phyloP scores from a whole-genome alignment of 805 yeast genomes.

The Clavispora santaluciae region DNA sequence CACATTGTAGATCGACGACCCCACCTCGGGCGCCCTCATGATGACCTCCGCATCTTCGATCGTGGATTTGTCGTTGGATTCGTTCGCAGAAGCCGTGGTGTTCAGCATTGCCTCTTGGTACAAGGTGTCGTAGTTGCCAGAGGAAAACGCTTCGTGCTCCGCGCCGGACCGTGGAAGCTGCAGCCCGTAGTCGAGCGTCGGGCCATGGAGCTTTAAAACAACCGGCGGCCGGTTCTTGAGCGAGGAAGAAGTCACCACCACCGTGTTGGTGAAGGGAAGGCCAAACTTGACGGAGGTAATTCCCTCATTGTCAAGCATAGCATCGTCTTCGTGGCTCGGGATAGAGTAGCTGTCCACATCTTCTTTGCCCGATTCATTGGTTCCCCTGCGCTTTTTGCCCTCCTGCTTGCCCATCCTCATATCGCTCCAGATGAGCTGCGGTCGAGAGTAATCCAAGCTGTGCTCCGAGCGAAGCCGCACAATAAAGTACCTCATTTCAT shows the following conservation, averaged over 20 bases:
- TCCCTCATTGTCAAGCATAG: conserved; percentile 74
- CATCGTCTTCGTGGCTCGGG: conserved; percentile 13
- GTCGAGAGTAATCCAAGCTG: conserved; percentile 29
- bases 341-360: conserved; percentile 7
- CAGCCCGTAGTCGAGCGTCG: conserved; percentile 44
- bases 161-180: background rate
- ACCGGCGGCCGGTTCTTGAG: conserved; percentile 29
- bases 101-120: conserved; percentile 4
- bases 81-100: background rate
- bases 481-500: conserved; percentile 76
- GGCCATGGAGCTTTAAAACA: conserved; percentile 30
- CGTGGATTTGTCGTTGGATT: conserved; percentile 6
- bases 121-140: background rate
- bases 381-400: conserved; percentile 7
- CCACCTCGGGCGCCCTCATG: conserved; percentile 71
- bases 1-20: conserved; percentile 68
- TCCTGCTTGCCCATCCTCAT: conserved; percentile 4
- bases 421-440: conserved; percentile 38
- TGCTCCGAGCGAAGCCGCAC: conserved; percentile 60
- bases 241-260: conserved; percentile 35
- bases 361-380: conserved; percentile 12
- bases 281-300: conserved; percentile 73
- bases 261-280: conserved; percentile 27
- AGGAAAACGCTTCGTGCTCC: background rate
- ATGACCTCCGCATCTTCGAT: conserved; percentile 28